These are phyloP conservation scores for Drechslera avenae DNA, from an alignment of 2,329 filamentous ascomycete species.

Conservation along the genomic window DNA sequence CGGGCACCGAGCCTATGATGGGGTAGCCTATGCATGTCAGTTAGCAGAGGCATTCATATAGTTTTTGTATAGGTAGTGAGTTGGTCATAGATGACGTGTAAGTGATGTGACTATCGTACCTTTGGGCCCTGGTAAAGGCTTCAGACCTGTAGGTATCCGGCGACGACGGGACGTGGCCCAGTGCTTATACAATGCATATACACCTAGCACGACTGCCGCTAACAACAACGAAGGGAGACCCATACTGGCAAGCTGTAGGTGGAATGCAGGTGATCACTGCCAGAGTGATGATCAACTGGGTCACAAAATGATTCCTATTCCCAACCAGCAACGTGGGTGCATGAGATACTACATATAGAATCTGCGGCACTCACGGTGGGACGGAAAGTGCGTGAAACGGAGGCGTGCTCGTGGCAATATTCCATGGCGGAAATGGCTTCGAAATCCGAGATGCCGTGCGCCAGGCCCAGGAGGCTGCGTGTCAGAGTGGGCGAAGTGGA, in stretches of 20 bases:
- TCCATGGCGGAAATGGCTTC: conserved; percentile 22
- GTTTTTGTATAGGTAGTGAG: conserved; percentile 1
- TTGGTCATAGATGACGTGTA: background rate
- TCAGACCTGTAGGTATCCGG: conserved; percentile 42
- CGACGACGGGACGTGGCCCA: conserved; percentile 31
- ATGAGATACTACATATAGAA: conserved; percentile 38
- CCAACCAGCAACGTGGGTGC: conserved; percentile 14
- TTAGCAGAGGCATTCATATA: conserved; percentile 11
- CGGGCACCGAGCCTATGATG: conserved; percentile 50
- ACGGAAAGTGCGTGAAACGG: conserved; percentile 20
- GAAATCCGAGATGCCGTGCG: conserved; percentile 29
- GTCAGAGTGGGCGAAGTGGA: conserved; percentile 25
- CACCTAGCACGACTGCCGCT: conserved; percentile 26
- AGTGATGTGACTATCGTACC: conserved; percentile 32
- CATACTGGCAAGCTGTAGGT: conserved; percentile 31
- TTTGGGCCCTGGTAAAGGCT: conserved; percentile 49
- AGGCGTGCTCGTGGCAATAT: conserved; percentile 21
- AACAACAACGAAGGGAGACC: conserved; percentile 37
- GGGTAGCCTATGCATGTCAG: conserved; percentile 46
- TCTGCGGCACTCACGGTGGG: conserved; percentile 20
- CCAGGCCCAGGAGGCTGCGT: conserved; percentile 22
- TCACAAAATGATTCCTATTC: conserved; percentile 16
- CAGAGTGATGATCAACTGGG: conserved; percentile 13
- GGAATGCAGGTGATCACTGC: conserved; percentile 3
- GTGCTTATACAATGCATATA: conserved; percentile 40